Evolutionary conservation across 768 basidiomycete genomes (phyloP).

Genomic region (Lactifluus echinatus): DNA sequence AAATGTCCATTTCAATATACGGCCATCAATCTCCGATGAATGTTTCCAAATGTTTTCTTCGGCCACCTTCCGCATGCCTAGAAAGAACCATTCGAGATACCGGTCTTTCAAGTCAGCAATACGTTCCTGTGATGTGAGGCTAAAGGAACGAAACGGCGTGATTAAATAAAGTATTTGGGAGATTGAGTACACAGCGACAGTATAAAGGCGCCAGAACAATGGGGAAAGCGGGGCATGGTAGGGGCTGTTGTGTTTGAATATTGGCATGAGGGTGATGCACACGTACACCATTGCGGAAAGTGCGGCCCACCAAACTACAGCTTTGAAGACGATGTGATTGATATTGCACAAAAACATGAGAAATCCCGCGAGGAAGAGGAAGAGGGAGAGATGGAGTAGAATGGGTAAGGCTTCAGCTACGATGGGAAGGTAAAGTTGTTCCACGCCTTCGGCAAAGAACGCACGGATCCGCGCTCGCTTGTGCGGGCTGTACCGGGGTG

Average conservation of each 20-base stretch:
- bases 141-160: background rate
- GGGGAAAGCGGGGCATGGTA: background rate
- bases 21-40: background rate
- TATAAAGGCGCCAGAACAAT: background rate
- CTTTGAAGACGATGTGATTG: background rate
- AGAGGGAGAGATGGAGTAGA: background rate
- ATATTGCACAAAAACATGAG: background rate
- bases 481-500: background rate
- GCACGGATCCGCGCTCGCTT: constrained; percentile 2
- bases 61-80: background rate
- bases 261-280: background rate
- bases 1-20: background rate
- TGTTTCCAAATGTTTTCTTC: background rate
- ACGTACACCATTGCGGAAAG: background rate
- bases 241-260: background rate
- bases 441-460: background rate
- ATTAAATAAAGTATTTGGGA: background rate
- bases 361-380: background rate
- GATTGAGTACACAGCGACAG: background rate
- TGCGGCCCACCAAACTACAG: background rate
- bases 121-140: background rate
- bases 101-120: background rate
- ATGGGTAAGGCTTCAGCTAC: background rate
- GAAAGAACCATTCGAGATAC: background rate
- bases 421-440: background rate